Evolutionary conservation across 1,139 yeast species (phyloP), one percentile per base, ranked within the genome.

Genomic region (Blastobotrys persicus): DNA sequence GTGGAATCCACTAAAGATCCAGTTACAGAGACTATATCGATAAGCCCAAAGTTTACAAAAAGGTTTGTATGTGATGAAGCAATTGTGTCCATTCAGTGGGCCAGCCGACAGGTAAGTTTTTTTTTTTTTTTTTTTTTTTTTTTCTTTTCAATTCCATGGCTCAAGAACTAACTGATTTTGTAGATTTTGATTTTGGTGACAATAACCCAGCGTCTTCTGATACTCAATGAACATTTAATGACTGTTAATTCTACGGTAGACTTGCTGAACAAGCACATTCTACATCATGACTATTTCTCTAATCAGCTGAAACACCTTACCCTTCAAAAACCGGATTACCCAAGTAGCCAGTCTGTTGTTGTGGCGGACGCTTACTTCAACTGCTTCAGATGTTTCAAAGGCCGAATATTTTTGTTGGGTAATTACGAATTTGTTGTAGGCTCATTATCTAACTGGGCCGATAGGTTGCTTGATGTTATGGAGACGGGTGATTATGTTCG

Each of bases 361-460:
- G 58, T 69, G 12, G 63, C 72, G 2, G 72, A 69, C 49, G 64
- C 67, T 0, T 72, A 63, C 55, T 52, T 61, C 49, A 64, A 71
- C 45, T 64, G 77, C 11, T 62, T 78, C 37, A 64, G 61, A 37
- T 61, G 72, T 0, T 72, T 68, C 54, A 77, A 74, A 53, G 74
- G 78, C 1, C 71, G 76, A 31, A 42, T 81, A 0, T 78, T 80
- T 57, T 49, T 79, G 2, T 58, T 81, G 47, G 83, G 83, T 1
- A 69, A 69, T 39, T 74, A 70, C 52, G 80, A 75, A 49, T 60
- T 81, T 32, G 69, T 68, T 4, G 72, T 81, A 12, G 94, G 91
- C 0, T 70, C 80, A 13, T 66, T 81, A 12, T 72, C 81, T 3
- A 82, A 78, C 57, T 88, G 96, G 96, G 88, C 89, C 0, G 94